Evolutionary conservation across 768 basidiomycete genomes (phyloP).

Genomic region (Neoboletus magnificus): DNA sequence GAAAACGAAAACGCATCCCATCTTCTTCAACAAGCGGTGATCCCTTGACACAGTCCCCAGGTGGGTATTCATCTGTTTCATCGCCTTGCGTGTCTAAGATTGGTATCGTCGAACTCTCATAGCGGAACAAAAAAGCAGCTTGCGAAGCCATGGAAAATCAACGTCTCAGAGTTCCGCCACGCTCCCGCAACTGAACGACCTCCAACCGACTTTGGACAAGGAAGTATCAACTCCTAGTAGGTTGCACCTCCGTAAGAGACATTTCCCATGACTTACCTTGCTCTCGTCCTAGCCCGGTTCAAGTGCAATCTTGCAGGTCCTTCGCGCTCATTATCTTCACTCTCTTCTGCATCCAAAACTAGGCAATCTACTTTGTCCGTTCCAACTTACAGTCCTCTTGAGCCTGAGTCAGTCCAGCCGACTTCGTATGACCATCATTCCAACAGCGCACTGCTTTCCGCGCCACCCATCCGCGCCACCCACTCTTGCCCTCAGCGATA

Average conservation of each 20-base stretch:
- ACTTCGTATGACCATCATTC: neutral
- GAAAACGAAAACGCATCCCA: slow-evolving; percentile 24
- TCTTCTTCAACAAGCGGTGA: slow-evolving; percentile 15
- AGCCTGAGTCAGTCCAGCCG: slow-evolving; percentile 4
- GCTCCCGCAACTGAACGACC: slow-evolving; percentile 1
- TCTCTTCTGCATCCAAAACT: slow-evolving; percentile 6
- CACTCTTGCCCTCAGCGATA: slow-evolving; percentile 19
- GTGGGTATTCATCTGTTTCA: slow-evolving; percentile 16
- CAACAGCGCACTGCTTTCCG: slow-evolving; percentile 7
- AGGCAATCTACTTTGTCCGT: slow-evolving; percentile 3
- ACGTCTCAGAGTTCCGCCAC: slow-evolving; percentile 4
- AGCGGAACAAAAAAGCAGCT: slow-evolving; percentile 3
- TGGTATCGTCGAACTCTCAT: slow-evolving; percentile 3
- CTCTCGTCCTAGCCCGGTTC: slow-evolving; percentile 8
- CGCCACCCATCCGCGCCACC: slow-evolving; percentile 19
- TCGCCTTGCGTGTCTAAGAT: slow-evolving; percentile 5
- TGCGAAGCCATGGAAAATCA: slow-evolving; percentile 5
- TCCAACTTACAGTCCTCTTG: slow-evolving; percentile 7
- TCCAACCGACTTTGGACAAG: neutral
- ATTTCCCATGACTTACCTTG: slow-evolving; percentile 5
- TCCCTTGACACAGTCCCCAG: slow-evolving; percentile 13
- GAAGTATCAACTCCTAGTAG: slow-evolving; percentile 12
- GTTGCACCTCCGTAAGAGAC: neutral
- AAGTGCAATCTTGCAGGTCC: slow-evolving; percentile 2
- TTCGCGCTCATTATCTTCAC: slow-evolving; percentile 8